phyloP scores from a whole-genome alignment of 352 stramenopile genomes.

The Globisporangium spiculum region DNA sequence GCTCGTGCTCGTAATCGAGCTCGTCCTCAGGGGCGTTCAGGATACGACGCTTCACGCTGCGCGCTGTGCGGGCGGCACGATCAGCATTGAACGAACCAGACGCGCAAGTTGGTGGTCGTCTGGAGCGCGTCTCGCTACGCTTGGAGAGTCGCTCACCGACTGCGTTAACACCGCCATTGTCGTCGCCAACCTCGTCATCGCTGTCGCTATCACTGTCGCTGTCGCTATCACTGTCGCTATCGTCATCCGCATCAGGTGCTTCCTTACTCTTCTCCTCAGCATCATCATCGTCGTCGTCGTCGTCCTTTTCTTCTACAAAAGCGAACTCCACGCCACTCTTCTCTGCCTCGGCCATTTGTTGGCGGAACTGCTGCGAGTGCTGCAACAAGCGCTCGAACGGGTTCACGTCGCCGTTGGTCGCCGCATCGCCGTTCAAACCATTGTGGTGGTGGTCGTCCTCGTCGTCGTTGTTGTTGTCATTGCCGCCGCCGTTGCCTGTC shows the following conservation, averaged over 20 bases:
- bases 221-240: slow-evolving; percentile 10
- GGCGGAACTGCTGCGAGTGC: slow-evolving; percentile 60
- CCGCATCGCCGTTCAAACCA: slow-evolving; percentile 2
- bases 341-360: slow-evolving; percentile 27
- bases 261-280: slow-evolving; percentile 11
- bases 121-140: neutral
- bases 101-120: slow-evolving; percentile 1
- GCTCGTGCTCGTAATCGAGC: slow-evolving; percentile 71
- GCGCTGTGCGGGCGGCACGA: slow-evolving; percentile 6
- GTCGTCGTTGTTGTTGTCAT: slow-evolving; percentile 21
- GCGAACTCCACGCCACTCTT: slow-evolving; percentile 15
- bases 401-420: slow-evolving; percentile 34
- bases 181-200: slow-evolving; percentile 17
- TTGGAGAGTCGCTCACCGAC: neutral
- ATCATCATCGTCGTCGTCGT: slow-evolving; percentile 14
- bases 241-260: slow-evolving; percentile 16
- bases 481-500: slow-evolving; percentile 8
- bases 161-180: neutral
- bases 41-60: slow-evolving; percentile 26
- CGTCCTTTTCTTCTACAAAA: slow-evolving; percentile 15
- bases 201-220: slow-evolving; percentile 7
- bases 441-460: slow-evolving; percentile 2
- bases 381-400: slow-evolving; percentile 66
- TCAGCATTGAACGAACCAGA: slow-evolving; percentile 2
- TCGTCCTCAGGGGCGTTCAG: slow-evolving; percentile 29